Base-by-base conservation (phyloP, 1,284 basidiomycete species). In the Meripilus lineatus region DNA sequence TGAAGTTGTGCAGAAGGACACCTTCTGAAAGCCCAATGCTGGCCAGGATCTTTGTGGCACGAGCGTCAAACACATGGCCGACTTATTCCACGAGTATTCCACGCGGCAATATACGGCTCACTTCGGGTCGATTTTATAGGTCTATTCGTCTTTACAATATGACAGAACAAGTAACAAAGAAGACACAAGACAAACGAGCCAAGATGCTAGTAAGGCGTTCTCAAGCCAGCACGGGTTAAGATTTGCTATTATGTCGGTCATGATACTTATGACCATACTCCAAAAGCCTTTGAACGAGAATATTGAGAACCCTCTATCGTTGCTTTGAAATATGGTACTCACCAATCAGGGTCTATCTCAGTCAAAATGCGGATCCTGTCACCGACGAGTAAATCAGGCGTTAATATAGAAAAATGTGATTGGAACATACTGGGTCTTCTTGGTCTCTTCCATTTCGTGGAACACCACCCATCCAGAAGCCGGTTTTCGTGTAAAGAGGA, bases 401-500 rank as follows among this genome's bases (percentile, higher is more conserved):
- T 24, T 21, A 17, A 22, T 33, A 14, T 32, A 14, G 15, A 30
- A 18, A 28, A 43, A 32, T 13, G 7, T 20, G n/a, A 36, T 24
- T 20, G 7, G 36, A 11, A 62, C 84, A 55, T 56, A 89, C 87
- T 89, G 84, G 22, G 79, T 84, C 65, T 95, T 97, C 52, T 90
- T 93, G 1, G 95, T 97, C 64, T 97, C 93, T 54, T 95, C 81
- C 65, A 98, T 86, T 62, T 99, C 94, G 59, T 96, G 92, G 59
- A 87, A 99, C 18, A 99, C 73, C 5, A 98, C 90, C 90, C 92
- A 99, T 8, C 89, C 89, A 0, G 86, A 86, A 14, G 81, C 74
- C 2, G 95, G 89, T 55, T 89, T 91, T 30, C 96, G 74, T 2
- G 93, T 96, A 61, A 99, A 99, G 46, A 98, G 70, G 8, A 97